These are phyloP conservation scores for Stevia rebaudiana DNA, from an alignment of 140 eudicot genomes.

Conservation along the genomic window DNA sequence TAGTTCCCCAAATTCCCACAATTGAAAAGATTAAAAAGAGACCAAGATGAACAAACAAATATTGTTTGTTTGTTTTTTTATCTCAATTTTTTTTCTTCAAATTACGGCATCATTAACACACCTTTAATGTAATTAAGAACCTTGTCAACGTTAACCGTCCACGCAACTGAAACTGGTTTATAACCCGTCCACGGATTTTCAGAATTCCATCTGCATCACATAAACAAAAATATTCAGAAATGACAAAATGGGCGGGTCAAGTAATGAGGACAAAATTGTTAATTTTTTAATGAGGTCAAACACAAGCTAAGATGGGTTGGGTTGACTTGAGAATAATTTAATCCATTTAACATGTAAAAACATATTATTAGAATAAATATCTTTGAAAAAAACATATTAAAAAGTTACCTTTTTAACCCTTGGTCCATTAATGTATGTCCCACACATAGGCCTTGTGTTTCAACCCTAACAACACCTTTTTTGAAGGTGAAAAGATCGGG, in stretches of 20 bases:
- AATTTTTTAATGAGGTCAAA: not conserved
- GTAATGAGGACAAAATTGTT: not conserved
- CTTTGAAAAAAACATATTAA: not conserved
- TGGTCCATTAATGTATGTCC: conserved; percentile 90
- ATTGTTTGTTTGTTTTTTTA: not conserved
- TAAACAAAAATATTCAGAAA: not conserved
- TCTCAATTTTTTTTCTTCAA: conserved; percentile 3
- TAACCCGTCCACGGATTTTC: conserved; percentile 83
- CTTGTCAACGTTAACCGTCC: conserved; percentile 71
- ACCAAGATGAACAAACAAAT: not conserved
- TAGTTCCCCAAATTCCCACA: conserved; percentile 6
- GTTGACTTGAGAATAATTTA: too few relatives aligned
- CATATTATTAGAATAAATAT: not conserved
- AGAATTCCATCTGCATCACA: conserved; percentile 71
- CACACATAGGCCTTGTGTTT: conserved; percentile 82
- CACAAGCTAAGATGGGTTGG: not conserved
- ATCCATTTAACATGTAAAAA: too few relatives aligned
- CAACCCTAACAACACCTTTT: conserved; percentile 86
- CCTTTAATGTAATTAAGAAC: conserved; percentile 47
- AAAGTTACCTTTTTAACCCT: conserved; percentile 60
- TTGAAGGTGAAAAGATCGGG: conserved; percentile 82
- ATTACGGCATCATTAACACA: conserved; percentile 53
- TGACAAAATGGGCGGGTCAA: not conserved
- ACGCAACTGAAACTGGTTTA: conserved; percentile 74
- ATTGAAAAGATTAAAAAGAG: conserved; percentile 3